Evolutionary conservation across 345 rosid species (phyloP).

Genomic region (Acer yangbiense): DNA sequence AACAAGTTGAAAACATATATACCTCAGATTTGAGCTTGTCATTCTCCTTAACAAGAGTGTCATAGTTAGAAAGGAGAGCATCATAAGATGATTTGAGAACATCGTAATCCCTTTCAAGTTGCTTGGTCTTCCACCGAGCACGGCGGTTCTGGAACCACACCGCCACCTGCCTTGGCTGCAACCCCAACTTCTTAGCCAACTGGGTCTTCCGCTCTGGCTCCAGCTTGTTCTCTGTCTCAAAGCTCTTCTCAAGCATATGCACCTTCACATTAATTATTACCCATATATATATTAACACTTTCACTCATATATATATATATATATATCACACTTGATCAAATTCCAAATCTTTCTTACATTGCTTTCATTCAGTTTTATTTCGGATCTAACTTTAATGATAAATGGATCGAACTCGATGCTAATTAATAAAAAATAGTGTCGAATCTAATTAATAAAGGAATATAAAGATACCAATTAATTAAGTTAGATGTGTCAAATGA

Average conservation of each 20-base stretch:
- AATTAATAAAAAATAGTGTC: conserved; percentile 8
- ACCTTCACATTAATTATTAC: conserved; percentile 35
- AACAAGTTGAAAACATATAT: not conserved
- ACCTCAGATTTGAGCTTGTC: conserved; percentile 80
- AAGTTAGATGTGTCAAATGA: not conserved
- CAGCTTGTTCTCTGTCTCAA: conserved; percentile 92
- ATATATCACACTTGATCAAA: not conserved
- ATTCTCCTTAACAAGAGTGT: conserved; percentile 57
- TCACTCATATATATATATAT: not conserved
- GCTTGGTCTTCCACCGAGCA: conserved; percentile 95
- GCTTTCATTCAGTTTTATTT: too few relatives aligned
- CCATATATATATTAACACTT: not conserved
- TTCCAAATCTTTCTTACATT: not conserved
- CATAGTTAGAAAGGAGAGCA: conserved; percentile 62
- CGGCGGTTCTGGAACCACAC: conserved; percentile 99
- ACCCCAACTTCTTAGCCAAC: conserved; percentile 84
- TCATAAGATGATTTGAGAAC: conserved; percentile 80
- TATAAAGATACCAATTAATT: not conserved
- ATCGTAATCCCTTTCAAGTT: conserved; percentile 85
- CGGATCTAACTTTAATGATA: not conserved
- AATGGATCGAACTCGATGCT: conserved; percentile 30
- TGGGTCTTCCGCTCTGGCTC: conserved; percentile 89
- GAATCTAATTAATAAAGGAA: conserved; percentile 11
- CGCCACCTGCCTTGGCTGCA: conserved; percentile 93
- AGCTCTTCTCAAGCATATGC: conserved; percentile 84